These are phyloP conservation scores for Lachnellula suecica DNA, from an alignment of 2,329 filamentous ascomycete species.

Conservation along the genomic window DNA sequence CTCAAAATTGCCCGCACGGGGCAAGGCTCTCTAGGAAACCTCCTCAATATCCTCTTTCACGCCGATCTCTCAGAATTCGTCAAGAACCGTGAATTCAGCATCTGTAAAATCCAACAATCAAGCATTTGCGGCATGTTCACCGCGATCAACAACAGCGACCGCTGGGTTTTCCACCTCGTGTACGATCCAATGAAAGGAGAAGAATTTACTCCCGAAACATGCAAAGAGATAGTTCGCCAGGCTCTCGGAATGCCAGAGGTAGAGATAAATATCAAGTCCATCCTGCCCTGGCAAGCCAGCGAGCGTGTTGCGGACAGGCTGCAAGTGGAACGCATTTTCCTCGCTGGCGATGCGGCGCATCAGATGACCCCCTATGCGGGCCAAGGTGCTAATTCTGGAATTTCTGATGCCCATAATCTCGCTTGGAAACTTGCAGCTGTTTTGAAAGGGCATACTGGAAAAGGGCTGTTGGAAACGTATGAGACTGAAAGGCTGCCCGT, in stretches of 20 bases:
- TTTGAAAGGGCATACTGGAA: constrained; percentile 21
- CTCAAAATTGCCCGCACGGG: constrained; percentile 32
- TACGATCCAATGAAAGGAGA: constrained; percentile 22
- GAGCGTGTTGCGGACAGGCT: constrained; percentile 31
- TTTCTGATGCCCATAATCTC: constrained; percentile 42
- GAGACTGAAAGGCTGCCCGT: constrained; percentile 38
- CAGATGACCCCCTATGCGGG: constrained; percentile 46
- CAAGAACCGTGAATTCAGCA: constrained; percentile 31
- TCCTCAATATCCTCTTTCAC: constrained; percentile 37
- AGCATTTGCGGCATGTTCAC: constrained; percentile 21
- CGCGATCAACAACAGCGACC: constrained; percentile 28
- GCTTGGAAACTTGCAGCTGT: constrained; percentile 42
- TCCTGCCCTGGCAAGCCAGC: constrained; percentile 34
- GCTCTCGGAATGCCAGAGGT: constrained; percentile 32
- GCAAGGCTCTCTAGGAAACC: constrained; percentile 30
- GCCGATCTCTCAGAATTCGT: constrained; percentile 31
- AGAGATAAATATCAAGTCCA: constrained; percentile 34
- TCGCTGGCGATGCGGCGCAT: constrained; percentile 51
- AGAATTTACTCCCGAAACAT: constrained; percentile 23
- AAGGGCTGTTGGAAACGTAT: constrained; percentile 37
- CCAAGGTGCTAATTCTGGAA: constrained; percentile 38
- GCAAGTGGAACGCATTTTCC: constrained; percentile 33
- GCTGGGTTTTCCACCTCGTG: constrained; percentile 30
- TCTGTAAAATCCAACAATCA: constrained; percentile 32
- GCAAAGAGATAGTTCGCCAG: constrained; percentile 24